phyloP scores from a whole-genome alignment of 75 land plant species.

The Adiantum capillusveneris region DNA sequence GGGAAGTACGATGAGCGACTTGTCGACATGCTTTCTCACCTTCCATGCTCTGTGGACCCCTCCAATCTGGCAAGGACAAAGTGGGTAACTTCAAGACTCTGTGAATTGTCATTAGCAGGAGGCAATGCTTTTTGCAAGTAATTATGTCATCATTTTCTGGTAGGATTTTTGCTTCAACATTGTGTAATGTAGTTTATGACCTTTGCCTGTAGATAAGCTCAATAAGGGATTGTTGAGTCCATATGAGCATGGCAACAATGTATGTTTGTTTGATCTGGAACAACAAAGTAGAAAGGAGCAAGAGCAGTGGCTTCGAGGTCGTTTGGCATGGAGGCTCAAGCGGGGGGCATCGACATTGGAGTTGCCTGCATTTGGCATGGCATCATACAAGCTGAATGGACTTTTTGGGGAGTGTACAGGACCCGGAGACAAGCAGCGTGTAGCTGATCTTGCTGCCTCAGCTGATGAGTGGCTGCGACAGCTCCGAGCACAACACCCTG shows the following conservation, averaged over 20 bases:
- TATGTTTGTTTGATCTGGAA: too few species aligned
- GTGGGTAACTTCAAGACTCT: conserved; percentile 17
- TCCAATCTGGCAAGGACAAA: conserved; percentile 46
- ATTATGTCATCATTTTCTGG: background rate
- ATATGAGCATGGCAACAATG: too few species aligned
- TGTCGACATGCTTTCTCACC: conserved; percentile 76
- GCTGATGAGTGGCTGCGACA: conserved; percentile 83
- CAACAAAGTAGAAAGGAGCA: background rate
- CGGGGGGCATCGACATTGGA: conserved; percentile 11
- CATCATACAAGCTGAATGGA: conserved; percentile 75
- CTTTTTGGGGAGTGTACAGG: conserved; percentile 48
- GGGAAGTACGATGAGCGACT: conserved; percentile 61
- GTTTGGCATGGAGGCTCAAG: background rate
- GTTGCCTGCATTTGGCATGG: conserved; percentile 72
- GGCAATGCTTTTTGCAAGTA: background rate
- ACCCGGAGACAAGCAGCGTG: conserved; percentile 39
- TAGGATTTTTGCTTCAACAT: background rate
- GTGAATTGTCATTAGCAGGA: background rate
- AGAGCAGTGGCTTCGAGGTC: background rate
- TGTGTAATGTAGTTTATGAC: background rate
- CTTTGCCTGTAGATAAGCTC: background rate
- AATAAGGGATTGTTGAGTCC: too few species aligned
- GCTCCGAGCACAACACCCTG: conserved; percentile 64
- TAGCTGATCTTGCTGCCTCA: conserved; percentile 40
- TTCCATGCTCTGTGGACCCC: conserved; percentile 69